Evolutionary conservation across 768 basidiomycete species (phyloP), one percentile per base, ranked within the genome.

Genomic region (Termitomyces sp.): DNA sequence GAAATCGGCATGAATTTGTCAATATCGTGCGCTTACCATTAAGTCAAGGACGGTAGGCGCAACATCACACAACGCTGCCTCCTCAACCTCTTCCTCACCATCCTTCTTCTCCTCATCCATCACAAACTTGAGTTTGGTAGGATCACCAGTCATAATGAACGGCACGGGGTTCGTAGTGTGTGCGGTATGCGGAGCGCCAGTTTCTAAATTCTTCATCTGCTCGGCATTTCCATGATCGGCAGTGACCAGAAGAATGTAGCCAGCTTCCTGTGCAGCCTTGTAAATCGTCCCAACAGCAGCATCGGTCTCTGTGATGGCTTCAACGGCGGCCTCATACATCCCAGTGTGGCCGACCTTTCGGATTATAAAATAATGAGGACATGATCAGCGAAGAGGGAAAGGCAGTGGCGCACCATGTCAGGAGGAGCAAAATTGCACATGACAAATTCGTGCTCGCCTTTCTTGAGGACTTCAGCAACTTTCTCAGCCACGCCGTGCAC

Each of bases 341-440:
- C 94, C 95, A 0, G 94, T 97, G 71, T 96, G 95, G 35, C 95
- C 93, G 51, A 96, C 87, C 87, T 87, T 58, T n/a, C 35, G 14
- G 43, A 19, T 9, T 3, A 34, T 30, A 28, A 9, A 5, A 48
- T 1, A 7, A 22, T 38, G 45, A 12, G 44, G 45, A 26, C 24
- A 14, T 5, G 15, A 4, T 34, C 2, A 7, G 7, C 28, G 28
- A 28, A 24, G 35, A 35, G 32, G 19, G 32, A 52, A 50, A 46
- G 41, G 37, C 28, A 15, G 43, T 48, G 42, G 66, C 71, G 38
- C 46, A 87, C 94, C 94, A 97, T 96, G 66, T 98, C 94, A 4
- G 94, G 94, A 35, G 94, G 94, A 3, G 94, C 94, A 70, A 96
- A 97, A 74, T 96, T 97, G 76, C 93, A 96, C 93, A 97, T 97